Conservation (phyloP, 23 red algal genomes). For the Gracilariopsis chorda region DNA sequence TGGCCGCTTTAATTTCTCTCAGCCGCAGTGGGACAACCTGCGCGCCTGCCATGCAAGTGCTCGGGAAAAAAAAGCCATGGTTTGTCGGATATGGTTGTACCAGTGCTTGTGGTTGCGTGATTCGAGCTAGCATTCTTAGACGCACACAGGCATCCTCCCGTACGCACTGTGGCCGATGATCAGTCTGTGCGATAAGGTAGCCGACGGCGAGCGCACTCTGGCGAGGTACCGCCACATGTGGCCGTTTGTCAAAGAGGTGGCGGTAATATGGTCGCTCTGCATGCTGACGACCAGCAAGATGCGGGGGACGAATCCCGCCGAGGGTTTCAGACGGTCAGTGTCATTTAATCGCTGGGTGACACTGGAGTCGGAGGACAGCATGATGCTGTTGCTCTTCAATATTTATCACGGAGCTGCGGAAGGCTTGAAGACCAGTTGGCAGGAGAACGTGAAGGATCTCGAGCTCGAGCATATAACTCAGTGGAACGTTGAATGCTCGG, state of each 20-base stretch:
- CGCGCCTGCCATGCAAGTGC: neutral
- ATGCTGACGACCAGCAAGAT: constrained; percentile 7
- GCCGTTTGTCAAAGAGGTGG: constrained; percentile 44
- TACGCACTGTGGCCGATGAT: constrained; percentile 35
- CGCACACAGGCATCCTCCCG: constrained; percentile 18
- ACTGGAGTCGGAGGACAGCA: neutral
- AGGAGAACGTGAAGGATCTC: constrained; percentile 4
- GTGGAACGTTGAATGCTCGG: neutral
- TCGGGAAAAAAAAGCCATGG: neutral
- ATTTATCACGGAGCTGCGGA: constrained; percentile 31
- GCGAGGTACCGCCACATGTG: neutral
- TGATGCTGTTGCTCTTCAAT: constrained; percentile 1
- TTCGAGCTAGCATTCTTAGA: neutral
- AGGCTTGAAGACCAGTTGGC: neutral
- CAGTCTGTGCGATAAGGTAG: neutral
- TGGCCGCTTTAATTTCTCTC: constrained; percentile 22
- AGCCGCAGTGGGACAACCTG: neutral
- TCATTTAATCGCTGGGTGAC: neutral
- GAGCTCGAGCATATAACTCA: constrained; percentile 13
- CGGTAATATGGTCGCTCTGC: constrained; percentile 2
- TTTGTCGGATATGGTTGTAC: constrained; percentile 9
- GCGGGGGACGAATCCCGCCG: neutral
- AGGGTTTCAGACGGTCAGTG: neutral
- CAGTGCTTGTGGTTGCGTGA: constrained; percentile 38
- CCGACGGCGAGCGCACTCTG: neutral